Evolutionary conservation across 345 rosid genomes (phyloP), one percentile per base, ranked within the genome.

Genomic region (Heritiera fomes): DNA sequence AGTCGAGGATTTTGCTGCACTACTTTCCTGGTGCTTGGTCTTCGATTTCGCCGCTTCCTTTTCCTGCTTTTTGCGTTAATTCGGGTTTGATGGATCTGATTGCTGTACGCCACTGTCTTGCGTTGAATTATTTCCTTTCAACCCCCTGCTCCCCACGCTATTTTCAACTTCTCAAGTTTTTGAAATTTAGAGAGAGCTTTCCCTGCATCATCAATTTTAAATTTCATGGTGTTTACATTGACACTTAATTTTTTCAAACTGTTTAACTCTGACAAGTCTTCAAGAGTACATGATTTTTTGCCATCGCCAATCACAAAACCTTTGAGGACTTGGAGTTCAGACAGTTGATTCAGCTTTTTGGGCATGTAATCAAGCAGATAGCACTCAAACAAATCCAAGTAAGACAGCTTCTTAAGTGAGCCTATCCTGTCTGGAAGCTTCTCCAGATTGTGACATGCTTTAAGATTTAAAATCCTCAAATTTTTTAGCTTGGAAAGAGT

Each of bases 301-400:
- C 7, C 43, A 63, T 76, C 15, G 2, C 74, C 69, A 47, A 87
- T 72, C 58, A 85, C 77, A 73, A 87, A 85, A 13, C 88, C 89
- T 73, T 83, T 80, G 8, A 87, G 74, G 5, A 87, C 84, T 63
- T 75, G 79, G 66, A 87, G 85, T 32, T 73, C 2, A 5, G 47
- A 7, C 14, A 87, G 86, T 28, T 50, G 43, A 43, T 28, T 70
- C 12, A 87, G 62, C 50, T 77, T 76, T 66, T 62, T 78, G 45
- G 89, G 87, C 81, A 87, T 75, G 8, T 56, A 23, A 38, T 85
- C 87, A 3, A 87, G 55, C 84, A 87, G 77, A 71, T 85, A 78
- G 63, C 89, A 87, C 32, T 80, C 85, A 2, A 86, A 85, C 8
- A 85, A 53, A 23, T 83, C 88, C 82, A 87, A 73, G 65, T 75